Base-by-base conservation (phyloP, 2,329 filamentous ascomycete species). In the Penicillium sumatraense region DNA sequence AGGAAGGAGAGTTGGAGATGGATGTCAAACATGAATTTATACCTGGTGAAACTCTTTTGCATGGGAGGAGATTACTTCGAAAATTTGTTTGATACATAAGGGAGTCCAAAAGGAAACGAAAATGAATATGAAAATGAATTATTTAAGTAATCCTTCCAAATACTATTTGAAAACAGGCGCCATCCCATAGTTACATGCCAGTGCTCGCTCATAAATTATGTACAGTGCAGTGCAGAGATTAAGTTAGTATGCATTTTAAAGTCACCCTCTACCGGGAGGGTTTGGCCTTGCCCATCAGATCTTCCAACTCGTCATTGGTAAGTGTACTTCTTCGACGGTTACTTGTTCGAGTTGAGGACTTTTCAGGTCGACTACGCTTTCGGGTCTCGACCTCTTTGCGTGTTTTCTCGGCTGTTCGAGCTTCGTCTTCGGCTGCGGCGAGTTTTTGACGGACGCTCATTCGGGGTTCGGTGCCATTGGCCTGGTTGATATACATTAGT, bases 301-400 rank as follows among this genome's bases (percentile, higher is more conserved):
- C 72, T 16, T 75, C 77, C 41, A 79, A 64, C 59, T 80, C 77
- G 46, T 77, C 74, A 38, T 66, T 73, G n/a, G 73, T 78, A 21
- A 80, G 65, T 24, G 77, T 79, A 53, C 77, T 80, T 42, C 77
- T 69, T 55, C 77, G 69, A 41, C 71, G 68, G 29, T 66, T 69
- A 20, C 65, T 64, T 42, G 67, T 66, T 48, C 68, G 63, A 48
- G 56, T 65, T 35, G 64, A 59, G 44, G 46, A 56, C 57, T 69
- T 71, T 18, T 65, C 66, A 11, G 60, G 65, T 47, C 65, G 72
- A 57, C 60, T 72, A 60, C 72, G 62, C 56, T 75, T 76, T 40
- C 71, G 69, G 53, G 67, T 68, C 50, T 74, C 71, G 27, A 61
- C 61, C 52, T 71, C 70, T 55, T 70, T 70, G 46, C 67, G 66